Percentiles rank a stretch among this genome's conserved stretches.
Evolutionary conservation across 495 filamentous ascomycete species (phyloP).

Genomic region (Aspergillus taichungensis): DNA sequence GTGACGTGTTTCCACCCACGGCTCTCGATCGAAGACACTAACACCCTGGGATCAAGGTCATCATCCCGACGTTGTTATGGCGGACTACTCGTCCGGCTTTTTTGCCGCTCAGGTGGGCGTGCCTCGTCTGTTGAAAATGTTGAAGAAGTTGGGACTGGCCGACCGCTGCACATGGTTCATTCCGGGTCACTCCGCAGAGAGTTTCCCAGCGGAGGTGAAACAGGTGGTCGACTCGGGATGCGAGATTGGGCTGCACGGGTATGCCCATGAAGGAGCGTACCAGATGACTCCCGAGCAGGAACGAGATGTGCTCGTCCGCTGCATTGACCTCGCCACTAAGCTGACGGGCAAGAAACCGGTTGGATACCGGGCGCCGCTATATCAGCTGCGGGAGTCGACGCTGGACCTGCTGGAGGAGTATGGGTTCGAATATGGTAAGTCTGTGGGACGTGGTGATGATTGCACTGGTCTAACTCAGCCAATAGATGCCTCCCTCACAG

Average conservation of each 20-base stretch:
- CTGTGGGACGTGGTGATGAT: too few relatives aligned
- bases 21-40: neutral
- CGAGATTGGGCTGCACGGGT: conserved; percentile 56
- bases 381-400: conserved; percentile 41
- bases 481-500: conserved; percentile 43
- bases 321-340: conserved; percentile 34
- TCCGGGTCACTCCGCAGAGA: conserved; percentile 54
- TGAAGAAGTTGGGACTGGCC: conserved; percentile 43
- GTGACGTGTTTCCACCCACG: neutral
- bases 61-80: conserved; percentile 40
- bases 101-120: conserved; percentile 53
- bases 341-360: conserved; percentile 39
- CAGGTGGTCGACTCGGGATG: conserved; percentile 45
- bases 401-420: conserved; percentile 41
- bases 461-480: too few relatives aligned
- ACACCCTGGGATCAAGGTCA: conserved; percentile 10
- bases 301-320: conserved; percentile 40
- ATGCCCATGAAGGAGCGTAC: conserved; percentile 44
- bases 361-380: conserved; percentile 46
- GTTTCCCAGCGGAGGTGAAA: conserved; percentile 45
- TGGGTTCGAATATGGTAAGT: conserved; percentile 39
- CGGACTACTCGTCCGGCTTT: conserved; percentile 51
- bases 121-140: conserved; percentile 48
- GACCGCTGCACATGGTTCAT: conserved; percentile 55
- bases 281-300: conserved; percentile 44